These are phyloP conservation scores for Solanum gandarillasii DNA, from an alignment of 257 asterid species.

Conservation along the genomic window DNA sequence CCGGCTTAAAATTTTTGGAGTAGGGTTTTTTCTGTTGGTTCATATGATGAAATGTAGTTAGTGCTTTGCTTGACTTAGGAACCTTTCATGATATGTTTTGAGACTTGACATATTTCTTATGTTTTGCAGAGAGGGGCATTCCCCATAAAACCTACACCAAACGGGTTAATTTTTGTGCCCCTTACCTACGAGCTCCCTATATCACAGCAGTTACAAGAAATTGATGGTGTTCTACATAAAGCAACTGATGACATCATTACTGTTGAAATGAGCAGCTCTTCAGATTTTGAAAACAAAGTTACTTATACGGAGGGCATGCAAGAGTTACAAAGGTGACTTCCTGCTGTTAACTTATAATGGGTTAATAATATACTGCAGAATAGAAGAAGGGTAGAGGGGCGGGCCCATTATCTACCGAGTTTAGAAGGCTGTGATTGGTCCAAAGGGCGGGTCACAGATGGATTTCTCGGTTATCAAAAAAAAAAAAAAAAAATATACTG, in stretches of 20 bases:
- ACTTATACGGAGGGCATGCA: conserved; percentile 54
- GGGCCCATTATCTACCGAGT: no score
- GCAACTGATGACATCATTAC: conserved; percentile 90
- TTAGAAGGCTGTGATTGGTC: no score
- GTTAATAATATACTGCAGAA: background rate
- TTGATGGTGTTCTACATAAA: conserved; percentile 83
- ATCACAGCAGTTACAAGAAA: conserved; percentile 61
- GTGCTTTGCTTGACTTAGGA: background rate
- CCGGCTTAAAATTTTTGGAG: background rate
- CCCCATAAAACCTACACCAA: conserved; percentile 63
- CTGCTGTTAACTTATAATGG: background rate
- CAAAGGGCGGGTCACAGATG: no score
- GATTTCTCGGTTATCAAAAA: no score
- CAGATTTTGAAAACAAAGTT: conserved; percentile 33
- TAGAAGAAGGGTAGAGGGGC: background rate
- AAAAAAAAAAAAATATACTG: background rate
- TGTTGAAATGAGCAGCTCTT: conserved; percentile 57
- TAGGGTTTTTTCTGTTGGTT: background rate
- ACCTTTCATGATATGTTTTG: background rate
- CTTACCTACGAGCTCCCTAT: conserved; percentile 56
- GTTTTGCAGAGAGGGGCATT: conserved; percentile 92
- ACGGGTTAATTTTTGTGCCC: conserved; percentile 79
- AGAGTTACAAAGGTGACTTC: conserved; percentile 62
- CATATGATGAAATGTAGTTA: background rate
- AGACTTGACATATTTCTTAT: background rate